Conservation (phyloP, 768 basidiomycete species). For the Gautieria morchelliformis region DNA sequence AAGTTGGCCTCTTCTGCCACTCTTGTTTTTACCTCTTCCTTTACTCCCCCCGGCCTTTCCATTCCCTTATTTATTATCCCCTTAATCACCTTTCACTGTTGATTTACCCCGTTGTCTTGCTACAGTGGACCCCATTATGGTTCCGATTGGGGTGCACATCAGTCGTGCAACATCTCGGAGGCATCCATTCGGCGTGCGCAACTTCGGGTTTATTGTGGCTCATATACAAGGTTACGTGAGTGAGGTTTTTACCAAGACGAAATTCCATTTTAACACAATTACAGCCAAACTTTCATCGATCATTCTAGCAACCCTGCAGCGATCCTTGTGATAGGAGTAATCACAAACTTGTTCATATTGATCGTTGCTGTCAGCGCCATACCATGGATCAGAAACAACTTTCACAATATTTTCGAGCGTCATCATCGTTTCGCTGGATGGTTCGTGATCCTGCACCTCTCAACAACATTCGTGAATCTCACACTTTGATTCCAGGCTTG, state of each 20-base stretch:
- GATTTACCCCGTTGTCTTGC: background rate
- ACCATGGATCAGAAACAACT: slow-evolving; percentile 72
- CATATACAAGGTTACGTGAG: slow-evolving; percentile 38
- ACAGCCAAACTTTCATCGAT: slow-evolving; percentile 40
- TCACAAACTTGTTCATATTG: slow-evolving; percentile 47
- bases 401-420: slow-evolving; percentile 80
- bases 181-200: slow-evolving; percentile 74
- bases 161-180: slow-evolving; percentile 66
- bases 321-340: slow-evolving; percentile 49
- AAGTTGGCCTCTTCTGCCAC: slow-evolving; percentile 6
- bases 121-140: slow-evolving; percentile 63
- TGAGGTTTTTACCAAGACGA: background rate
- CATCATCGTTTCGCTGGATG: slow-evolving; percentile 76
- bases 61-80: background rate
- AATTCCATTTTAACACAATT: background rate
- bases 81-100: background rate
- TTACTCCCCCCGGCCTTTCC: background rate
- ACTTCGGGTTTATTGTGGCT: slow-evolving; percentile 67
- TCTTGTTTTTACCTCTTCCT: background rate
- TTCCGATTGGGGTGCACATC: slow-evolving; percentile 70
- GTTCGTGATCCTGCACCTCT: slow-evolving; percentile 16
- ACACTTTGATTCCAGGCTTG: slow-evolving; percentile 17
- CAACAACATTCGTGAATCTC: background rate
- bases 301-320: slow-evolving; percentile 42
- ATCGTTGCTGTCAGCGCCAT: slow-evolving; percentile 56